Percentiles rank a stretch among this genome's conserved stretches.
phyloP scores from a whole-genome alignment of 192 early-diverging fungal genomes.

The Coemansia sp. region DNA sequence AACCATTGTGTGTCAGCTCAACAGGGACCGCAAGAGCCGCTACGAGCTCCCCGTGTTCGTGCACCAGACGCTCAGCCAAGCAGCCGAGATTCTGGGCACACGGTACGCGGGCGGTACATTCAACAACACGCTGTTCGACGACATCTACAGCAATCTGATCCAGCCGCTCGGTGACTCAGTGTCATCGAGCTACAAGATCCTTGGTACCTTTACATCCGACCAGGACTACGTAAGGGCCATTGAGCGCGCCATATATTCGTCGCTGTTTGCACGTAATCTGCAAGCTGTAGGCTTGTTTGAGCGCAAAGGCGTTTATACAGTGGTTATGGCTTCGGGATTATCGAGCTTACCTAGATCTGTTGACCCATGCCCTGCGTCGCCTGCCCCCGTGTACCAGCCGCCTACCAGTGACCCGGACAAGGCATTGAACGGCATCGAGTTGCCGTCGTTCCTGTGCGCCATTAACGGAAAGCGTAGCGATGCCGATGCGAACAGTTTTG shows the following conservation, averaged over 20 bases:
- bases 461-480: slow-evolving; percentile 26
- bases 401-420: background rate
- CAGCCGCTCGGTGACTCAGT: slow-evolving; percentile 29
- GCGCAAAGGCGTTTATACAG: slow-evolving; percentile 30
- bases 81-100: slow-evolving; percentile 21
- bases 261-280: slow-evolving; percentile 39
- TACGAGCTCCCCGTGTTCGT: slow-evolving; percentile 35
- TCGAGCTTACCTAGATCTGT: slow-evolving; percentile 9
- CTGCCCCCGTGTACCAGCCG: slow-evolving; percentile 11
- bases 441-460: slow-evolving; percentile 33
- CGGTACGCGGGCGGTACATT: slow-evolving; percentile 10
- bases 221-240: slow-evolving; percentile 12
- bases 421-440: slow-evolving; percentile 32
- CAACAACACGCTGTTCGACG: slow-evolving; percentile 15
- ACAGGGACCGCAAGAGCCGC: slow-evolving; percentile 33
- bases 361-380: slow-evolving; percentile 17
- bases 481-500: slow-evolving; percentile 11
- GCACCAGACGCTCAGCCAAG: slow-evolving; percentile 35
- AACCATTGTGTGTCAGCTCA: slow-evolving; percentile 36
- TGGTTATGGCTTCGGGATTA: slow-evolving; percentile 37
- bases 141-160: slow-evolving; percentile 11
- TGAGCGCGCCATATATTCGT: slow-evolving; percentile 20
- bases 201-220: slow-evolving; percentile 24
- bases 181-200: slow-evolving; percentile 39
- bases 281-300: slow-evolving; percentile 41